A percentile compares a stretch with the other conserved stretches of the same genome.
Conservation (phyloP, 2,329 filamentous ascomycete species). For the Kalaharituber pfeilii region DNA sequence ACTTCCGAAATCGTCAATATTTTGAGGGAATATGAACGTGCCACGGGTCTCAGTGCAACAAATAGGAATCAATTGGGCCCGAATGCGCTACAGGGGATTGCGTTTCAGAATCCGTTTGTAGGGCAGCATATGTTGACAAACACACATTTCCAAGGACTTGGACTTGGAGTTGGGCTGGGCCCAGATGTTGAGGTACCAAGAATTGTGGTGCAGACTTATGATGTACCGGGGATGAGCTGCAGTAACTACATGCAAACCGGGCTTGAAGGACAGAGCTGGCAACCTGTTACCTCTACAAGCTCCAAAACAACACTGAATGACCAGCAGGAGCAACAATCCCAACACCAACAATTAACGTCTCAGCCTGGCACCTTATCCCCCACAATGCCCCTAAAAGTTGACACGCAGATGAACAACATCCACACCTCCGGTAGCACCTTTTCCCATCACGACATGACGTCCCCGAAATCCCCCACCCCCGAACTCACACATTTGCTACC, state of each 20-base stretch:
- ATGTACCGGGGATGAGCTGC: background rate
- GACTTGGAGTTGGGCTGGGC: background rate
- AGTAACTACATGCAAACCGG: background rate
- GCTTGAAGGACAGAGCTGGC: background rate
- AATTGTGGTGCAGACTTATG: background rate
- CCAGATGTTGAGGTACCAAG: background rate
- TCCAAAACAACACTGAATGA: background rate
- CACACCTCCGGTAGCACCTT: background rate
- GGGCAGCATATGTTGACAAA: background rate
- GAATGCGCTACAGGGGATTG: background rate
- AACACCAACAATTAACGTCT: background rate
- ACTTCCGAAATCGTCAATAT: constrained; percentile 17
- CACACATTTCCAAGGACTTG: background rate
- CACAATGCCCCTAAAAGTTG: background rate
- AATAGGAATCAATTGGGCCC: background rate
- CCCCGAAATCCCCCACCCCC: background rate
- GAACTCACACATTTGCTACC: background rate
- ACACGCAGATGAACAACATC: background rate
- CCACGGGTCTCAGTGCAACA: background rate
- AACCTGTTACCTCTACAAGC: background rate
- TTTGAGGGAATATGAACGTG: constrained; percentile 13
- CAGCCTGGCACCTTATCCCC: background rate
- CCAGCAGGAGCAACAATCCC: background rate
- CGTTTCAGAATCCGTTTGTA: background rate
- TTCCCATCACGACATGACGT: background rate